phyloP scores from a whole-genome alignment of 805 yeast species.

The Kockiozyma suomiensis region DNA sequence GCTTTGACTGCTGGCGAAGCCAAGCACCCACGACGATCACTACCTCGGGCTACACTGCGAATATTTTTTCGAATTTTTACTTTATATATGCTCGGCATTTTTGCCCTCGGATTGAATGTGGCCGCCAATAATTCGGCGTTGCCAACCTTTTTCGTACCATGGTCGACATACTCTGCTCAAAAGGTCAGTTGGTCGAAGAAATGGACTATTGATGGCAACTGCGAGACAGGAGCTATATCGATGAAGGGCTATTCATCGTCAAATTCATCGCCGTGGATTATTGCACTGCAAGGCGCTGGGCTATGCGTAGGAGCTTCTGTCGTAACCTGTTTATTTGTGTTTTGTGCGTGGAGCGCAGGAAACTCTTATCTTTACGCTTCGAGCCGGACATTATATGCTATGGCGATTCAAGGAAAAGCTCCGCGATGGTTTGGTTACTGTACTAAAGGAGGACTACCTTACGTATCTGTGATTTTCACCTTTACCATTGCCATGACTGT shows the following conservation, averaged over 20 bases:
- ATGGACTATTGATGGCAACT: slow-evolving; percentile 10
- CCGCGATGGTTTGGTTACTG: slow-evolving; percentile 66
- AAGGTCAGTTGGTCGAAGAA: slow-evolving; percentile 22
- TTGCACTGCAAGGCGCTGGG: slow-evolving; percentile 68
- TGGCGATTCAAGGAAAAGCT: slow-evolving; percentile 68
- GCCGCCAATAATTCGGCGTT: slow-evolving; percentile 18
- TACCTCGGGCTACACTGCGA: slow-evolving; percentile 76
- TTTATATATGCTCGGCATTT: slow-evolving; percentile 65
- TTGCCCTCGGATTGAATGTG: slow-evolving; percentile 65
- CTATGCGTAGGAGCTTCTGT: slow-evolving; percentile 72
- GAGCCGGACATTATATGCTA: slow-evolving; percentile 68
- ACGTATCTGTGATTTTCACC: slow-evolving; percentile 60
- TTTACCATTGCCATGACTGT: slow-evolving; percentile 47
- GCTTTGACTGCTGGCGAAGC: slow-evolving; percentile 81
- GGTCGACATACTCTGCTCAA: slow-evolving; percentile 51
- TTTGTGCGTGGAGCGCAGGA: slow-evolving; percentile 64
- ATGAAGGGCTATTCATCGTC: slow-evolving; percentile 50
- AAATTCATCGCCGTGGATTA: slow-evolving; percentile 74
- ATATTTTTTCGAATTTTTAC: slow-evolving; percentile 77
- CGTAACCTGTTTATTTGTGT: slow-evolving; percentile 50
- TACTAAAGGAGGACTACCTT: slow-evolving; percentile 77
- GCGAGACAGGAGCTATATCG: slow-evolving; percentile 19
- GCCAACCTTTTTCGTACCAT: slow-evolving; percentile 30
- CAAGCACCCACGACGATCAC: slow-evolving; percentile 61
- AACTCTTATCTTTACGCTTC: slow-evolving; percentile 71